Conservation (phyloP, 2,329 filamentous ascomycete genomes). For the Pestalotiopsis sp. region DNA sequence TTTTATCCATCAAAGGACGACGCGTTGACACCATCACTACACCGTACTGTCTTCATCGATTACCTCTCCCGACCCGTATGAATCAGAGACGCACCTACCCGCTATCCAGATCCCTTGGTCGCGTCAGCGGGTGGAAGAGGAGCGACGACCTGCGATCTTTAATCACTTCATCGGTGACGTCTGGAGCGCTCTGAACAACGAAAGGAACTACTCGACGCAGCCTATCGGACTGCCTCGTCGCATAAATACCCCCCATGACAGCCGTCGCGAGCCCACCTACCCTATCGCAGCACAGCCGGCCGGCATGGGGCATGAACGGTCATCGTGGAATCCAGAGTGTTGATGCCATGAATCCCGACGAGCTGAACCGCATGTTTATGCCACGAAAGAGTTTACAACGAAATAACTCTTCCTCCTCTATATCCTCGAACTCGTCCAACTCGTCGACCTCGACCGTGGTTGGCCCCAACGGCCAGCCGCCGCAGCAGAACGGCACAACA, state of each 20-base stretch:
- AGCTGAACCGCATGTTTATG: conserved; percentile 85
- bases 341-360: conserved; percentile 78
- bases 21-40: background rate
- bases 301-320: conserved; percentile 68
- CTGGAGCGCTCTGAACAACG: background rate
- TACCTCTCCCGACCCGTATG: background rate
- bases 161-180: background rate
- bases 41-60: background rate
- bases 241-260: conserved; percentile 56
- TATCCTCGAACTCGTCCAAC: conserved; percentile 66
- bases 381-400: conserved; percentile 85
- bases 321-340: conserved; percentile 41
- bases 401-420: conserved; percentile 87
- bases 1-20: conserved; percentile 6
- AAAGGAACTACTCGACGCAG: background rate
- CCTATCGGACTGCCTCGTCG: background rate
- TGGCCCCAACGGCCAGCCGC: conserved; percentile 45
- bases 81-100: background rate
- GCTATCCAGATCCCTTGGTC: background rate
- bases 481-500: conserved; percentile 29
- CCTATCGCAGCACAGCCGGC: conserved; percentile 65
- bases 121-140: conserved; percentile 9
- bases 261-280: conserved; percentile 68
- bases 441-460: conserved; percentile 67
- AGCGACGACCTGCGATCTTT: conserved; percentile 2